Evolutionary conservation across 768 basidiomycete species (phyloP).

Genomic region (Trametes coccinea): DNA sequence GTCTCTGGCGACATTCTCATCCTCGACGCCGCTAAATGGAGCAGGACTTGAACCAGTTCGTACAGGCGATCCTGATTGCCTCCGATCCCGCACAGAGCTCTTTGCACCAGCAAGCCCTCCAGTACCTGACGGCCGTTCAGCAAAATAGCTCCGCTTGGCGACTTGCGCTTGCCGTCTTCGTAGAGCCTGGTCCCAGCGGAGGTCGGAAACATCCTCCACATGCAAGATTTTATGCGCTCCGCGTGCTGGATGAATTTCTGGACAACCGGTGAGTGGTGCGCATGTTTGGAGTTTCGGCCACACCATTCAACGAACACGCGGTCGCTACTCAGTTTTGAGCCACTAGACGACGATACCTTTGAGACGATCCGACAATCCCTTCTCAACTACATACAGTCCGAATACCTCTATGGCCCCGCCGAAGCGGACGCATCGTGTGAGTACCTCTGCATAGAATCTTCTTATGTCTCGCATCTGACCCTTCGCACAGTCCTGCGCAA

Average conservation of each 20-base stretch:
- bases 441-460: constrained; percentile 33
- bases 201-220: constrained; percentile 66
- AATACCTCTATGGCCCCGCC: constrained; percentile 83
- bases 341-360: constrained; percentile 69
- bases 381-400: constrained; percentile 80
- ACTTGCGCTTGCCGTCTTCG: constrained; percentile 74
- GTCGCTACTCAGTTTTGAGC: constrained; percentile 50
- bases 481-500: constrained; percentile 75
- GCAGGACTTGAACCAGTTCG: constrained; percentile 71
- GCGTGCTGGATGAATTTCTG: constrained; percentile 79
- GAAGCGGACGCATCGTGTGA: constrained; percentile 81
- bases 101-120: constrained; percentile 84
- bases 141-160: constrained; percentile 81
- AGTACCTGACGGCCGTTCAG: constrained; percentile 77
- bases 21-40: constrained; percentile 50
- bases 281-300: background rate
- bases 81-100: constrained; percentile 71
- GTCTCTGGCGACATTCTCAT: constrained; percentile 22
- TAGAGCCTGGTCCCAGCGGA: constrained; percentile 61
- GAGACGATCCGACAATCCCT: constrained; percentile 73
- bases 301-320: too few relatives aligned
- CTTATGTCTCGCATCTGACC: background rate
- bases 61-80: constrained; percentile 86
- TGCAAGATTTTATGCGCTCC: constrained; percentile 77
- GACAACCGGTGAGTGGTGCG: constrained; percentile 67